Evolutionary conservation across 345 rosid genomes (phyloP).

Genomic region (Hypericum androsaemum): DNA sequence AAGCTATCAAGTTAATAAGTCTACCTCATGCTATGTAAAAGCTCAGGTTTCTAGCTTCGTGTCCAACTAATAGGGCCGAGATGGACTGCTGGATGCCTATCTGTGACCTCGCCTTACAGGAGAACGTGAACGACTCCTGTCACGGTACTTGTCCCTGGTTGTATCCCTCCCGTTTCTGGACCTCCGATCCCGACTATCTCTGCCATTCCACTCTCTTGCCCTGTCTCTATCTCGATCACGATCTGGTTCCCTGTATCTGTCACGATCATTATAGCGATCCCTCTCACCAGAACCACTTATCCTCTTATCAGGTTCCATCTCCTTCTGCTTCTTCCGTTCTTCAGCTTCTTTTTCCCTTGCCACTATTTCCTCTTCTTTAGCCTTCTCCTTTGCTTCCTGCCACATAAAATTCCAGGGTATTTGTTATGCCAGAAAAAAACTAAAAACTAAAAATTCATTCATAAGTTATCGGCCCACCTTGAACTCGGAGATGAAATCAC

Average conservation of each 20-base stretch:
- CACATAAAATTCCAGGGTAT: slow-evolving; percentile 12
- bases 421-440: slow-evolving; percentile 6
- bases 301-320: slow-evolving; percentile 53
- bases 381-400: slow-evolving; percentile 78
- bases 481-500: slow-evolving; percentile 71
- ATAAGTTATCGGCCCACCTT: slow-evolving; percentile 37
- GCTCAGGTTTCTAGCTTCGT: slow-evolving; percentile 44
- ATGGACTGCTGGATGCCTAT: slow-evolving; percentile 70
- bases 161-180: slow-evolving; percentile 64
- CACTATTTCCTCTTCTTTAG: slow-evolving; percentile 67
- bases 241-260: slow-evolving; percentile 50
- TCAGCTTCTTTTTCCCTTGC: slow-evolving; percentile 80
- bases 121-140: slow-evolving; percentile 75
- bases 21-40: slow-evolving; percentile 73
- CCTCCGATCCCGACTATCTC: slow-evolving; percentile 50
- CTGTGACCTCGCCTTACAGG: slow-evolving; percentile 66
- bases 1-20: slow-evolving; percentile 36
- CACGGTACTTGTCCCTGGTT: slow-evolving; percentile 43
- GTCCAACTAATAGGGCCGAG: slow-evolving; percentile 48
- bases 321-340: slow-evolving; percentile 60
- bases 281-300: slow-evolving; percentile 67
- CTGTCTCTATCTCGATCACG: slow-evolving; percentile 52
- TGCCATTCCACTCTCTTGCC: too few relatives aligned
- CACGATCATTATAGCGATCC: slow-evolving; percentile 48
- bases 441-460: slow-evolving; percentile 7